Conservation (phyloP, 2,329 filamentous ascomycete species). For the Monilinia vaccinii-corymbosi region DNA sequence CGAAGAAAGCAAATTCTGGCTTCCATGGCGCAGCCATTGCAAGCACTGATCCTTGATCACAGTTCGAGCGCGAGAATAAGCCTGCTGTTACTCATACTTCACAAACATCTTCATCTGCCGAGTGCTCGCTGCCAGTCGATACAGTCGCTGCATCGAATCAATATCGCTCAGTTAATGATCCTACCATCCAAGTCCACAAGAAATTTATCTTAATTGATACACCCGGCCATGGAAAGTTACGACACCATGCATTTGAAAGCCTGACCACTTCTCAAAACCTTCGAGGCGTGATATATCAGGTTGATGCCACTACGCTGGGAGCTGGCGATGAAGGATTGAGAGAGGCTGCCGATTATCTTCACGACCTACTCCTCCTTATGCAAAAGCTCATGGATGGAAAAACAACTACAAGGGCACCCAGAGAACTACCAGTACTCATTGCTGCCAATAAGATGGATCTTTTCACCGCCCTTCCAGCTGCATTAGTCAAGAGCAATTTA, state of each 20-base stretch:
- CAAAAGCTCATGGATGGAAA: conserved; percentile 58
- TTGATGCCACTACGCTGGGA: conserved; percentile 69
- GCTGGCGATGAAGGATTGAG: conserved; percentile 50
- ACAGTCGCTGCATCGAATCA: conserved; percentile 46
- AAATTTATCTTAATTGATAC: conserved; percentile 79
- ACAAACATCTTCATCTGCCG: conserved; percentile 47
- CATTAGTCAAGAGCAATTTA: conserved; percentile 63
- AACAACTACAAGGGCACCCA: conserved; percentile 47
- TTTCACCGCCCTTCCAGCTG: conserved; percentile 80
- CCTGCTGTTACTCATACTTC: conserved; percentile 45
- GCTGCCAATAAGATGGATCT: conserved; percentile 94
- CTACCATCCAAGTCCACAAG: conserved; percentile 46
- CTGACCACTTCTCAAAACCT: conserved; percentile 42
- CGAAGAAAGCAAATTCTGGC: background rate
- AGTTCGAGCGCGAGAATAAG: conserved; percentile 45
- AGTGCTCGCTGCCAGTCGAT: conserved; percentile 45
- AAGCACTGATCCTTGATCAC: conserved; percentile 10
- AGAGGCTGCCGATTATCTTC: conserved; percentile 73
- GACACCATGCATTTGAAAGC: conserved; percentile 53
- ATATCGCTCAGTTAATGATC: conserved; percentile 58
- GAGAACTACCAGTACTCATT: conserved; percentile 64
- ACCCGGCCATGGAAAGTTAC: conserved; percentile 90
- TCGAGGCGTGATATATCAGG: conserved; percentile 71
- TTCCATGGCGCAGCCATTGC: conserved; percentile 1
- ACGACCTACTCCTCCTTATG: conserved; percentile 76